A percentile compares a stretch with the other conserved stretches of the same genome.
Conservation (phyloP, 23 red algal genomes). For the Pyropia haitanensis region DNA sequence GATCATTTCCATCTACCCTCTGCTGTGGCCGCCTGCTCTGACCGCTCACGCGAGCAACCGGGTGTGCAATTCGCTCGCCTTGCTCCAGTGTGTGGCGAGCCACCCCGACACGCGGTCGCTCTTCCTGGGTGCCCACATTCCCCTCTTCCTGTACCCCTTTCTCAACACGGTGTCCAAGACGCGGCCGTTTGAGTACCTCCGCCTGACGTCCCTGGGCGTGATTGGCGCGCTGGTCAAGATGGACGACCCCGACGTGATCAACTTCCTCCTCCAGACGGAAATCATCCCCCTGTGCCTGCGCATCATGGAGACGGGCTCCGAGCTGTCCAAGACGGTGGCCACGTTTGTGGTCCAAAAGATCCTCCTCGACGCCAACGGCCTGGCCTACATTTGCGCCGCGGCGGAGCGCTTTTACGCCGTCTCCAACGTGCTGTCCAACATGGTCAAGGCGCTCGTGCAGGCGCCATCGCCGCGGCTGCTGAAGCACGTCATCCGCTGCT, state of each 20-base stretch:
- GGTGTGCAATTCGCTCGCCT: constrained; percentile 95
- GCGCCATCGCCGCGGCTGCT: constrained; percentile 79
- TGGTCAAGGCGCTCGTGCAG: constrained; percentile 81
- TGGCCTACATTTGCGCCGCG: constrained; percentile 94
- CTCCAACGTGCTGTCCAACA: constrained; percentile 83
- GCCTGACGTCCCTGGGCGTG: constrained; percentile 96
- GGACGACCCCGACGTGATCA: constrained; percentile 97
- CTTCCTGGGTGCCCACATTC: constrained; percentile 92
- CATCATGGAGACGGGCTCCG: constrained; percentile 99
- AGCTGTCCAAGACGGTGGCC: constrained; percentile 97
- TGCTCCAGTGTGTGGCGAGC: constrained; percentile 91
- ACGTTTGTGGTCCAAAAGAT: constrained; percentile 99
- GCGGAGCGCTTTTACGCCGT: constrained; percentile 98
- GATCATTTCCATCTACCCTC: constrained; percentile 94
- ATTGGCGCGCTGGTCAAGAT: constrained; percentile 98
- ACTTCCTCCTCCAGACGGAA: constrained; percentile 91
- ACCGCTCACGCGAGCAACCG: constrained; percentile 95
- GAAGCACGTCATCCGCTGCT: constrained; percentile 97
- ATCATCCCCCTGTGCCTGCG: constrained; percentile 95
- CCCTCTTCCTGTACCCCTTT: constrained; percentile 98
- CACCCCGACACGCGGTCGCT: constrained; percentile 76
- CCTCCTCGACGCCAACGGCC: constrained; percentile 87
- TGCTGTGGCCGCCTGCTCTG: constrained; percentile 80
- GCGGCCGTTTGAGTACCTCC: constrained; percentile 96
- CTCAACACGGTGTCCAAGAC: constrained; percentile 98